Percentiles rank a stretch among this genome's conserved stretches.
Evolutionary conservation across 1,139 yeast genomes (phyloP).

Genomic region (Pichia sp.): DNA sequence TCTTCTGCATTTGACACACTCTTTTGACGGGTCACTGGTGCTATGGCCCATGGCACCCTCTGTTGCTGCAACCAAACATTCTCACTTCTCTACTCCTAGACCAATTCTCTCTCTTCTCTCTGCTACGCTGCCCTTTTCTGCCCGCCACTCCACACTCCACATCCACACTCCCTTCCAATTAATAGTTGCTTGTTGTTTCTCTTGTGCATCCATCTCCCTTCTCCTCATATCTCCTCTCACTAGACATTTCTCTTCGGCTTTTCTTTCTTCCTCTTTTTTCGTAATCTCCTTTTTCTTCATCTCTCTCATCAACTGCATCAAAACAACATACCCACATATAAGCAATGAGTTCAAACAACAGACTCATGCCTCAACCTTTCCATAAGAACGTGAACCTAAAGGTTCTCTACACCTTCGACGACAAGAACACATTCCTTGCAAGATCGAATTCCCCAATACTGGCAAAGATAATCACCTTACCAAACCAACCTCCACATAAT

Average conservation of each 20-base stretch:
- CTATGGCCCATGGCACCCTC: too few relatives aligned
- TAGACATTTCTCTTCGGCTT: too few relatives aligned
- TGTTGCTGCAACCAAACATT: too few relatives aligned
- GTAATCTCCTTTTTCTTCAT: background rate
- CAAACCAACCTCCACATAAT: slow-evolving; percentile 25
- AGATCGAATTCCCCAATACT: slow-evolving; percentile 46
- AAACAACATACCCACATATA: too few relatives aligned
- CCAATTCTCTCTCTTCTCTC: background rate
- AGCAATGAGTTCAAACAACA: background rate
- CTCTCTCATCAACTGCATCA: too few relatives aligned
- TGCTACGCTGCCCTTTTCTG: too few relatives aligned
- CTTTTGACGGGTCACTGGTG: slow-evolving; percentile 1
- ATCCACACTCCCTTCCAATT: too few relatives aligned
- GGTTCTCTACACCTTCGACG: slow-evolving; percentile 60
- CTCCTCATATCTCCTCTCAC: background rate
- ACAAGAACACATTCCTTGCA: slow-evolving; percentile 56
- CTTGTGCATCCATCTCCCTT: too few relatives aligned
- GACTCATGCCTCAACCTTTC: slow-evolving; percentile 22
- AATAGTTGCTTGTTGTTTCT: too few relatives aligned
- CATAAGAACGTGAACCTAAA: slow-evolving; percentile 38
- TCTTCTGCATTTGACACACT: background rate
- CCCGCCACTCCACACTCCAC: too few relatives aligned
- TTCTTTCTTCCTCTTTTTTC: too few relatives aligned
- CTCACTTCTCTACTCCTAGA: too few relatives aligned
- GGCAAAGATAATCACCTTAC: slow-evolving; percentile 51